Evolutionary conservation across 2,329 filamentous ascomycete species (phyloP), one percentile per base, ranked within the genome.

Genomic region (Penicillium sp.): DNA sequence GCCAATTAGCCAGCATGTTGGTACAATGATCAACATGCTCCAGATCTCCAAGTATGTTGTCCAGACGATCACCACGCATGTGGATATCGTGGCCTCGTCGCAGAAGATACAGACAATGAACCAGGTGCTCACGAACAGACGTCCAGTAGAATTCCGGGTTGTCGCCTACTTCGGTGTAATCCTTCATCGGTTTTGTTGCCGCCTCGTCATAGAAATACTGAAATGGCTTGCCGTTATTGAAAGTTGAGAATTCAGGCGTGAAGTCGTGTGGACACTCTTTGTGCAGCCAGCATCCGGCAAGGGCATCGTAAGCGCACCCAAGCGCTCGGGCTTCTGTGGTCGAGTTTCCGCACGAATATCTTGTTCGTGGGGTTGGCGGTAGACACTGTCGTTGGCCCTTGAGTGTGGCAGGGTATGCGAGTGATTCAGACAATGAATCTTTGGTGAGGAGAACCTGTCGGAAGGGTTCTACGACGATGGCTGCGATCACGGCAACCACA

Each of bases 11-110:
- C 44, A 61, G 14, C 50, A 61, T 59, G 7, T 61, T 38, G 4
- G 56, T 57, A 42, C 58, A 61, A 23, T 61, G 58, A 45, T 59
- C 56, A 36, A 58, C 56, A 51, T 61, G 58, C 7, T 59, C 56
- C 9, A 61, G 40, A 42, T 59, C 53, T 0, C 38, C 44, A n/a
- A 57, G 41, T 56, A 61, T 61, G 19, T 39, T 53, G 36, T 61
- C 58, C 23, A 61, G 47, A 10, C 56, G 56, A 47, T 39, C 58
- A 5, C 58, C 58, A 19, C 58, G 50, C 50, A 54, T 54, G 6
- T 56, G 56, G 10, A 59, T 53, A 36, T 61, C 58, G 3, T 61
- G 58, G 0, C 58, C 58, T 9, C 58, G 47, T 23, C 58, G 34
- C 23, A 61, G 35, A 3, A 61, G 47, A 51, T 54, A 61, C 16